Evolutionary conservation across 1,284 basidiomycete species (phyloP).

Genomic region (Pseudozyma thailandica): DNA sequence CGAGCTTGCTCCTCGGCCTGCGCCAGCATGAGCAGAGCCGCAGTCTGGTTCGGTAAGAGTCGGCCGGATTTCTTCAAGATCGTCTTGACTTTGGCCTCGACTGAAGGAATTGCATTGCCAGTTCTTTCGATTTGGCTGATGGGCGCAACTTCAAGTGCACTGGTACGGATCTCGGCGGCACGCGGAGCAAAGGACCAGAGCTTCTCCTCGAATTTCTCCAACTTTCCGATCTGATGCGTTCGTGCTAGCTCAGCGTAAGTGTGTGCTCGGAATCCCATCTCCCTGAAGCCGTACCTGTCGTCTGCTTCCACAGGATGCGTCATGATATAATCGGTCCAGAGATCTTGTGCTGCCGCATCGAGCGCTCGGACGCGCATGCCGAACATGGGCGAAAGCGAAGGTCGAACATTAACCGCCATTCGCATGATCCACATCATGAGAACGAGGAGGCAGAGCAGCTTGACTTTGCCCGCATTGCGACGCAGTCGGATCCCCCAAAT

Average conservation of each 20-base stretch:
- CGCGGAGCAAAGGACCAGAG: conserved; percentile 34
- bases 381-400: conserved; percentile 38
- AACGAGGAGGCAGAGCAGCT: conserved; percentile 15
- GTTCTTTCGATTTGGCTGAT: background rate
- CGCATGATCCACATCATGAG: conserved; percentile 22
- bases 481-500: conserved; percentile 3
- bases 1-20: conserved; percentile 14
- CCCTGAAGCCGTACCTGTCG: conserved; percentile 39
- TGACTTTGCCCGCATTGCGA: conserved; percentile 11
- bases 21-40: conserved; percentile 9
- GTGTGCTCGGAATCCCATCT: conserved; percentile 47
- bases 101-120: background rate
- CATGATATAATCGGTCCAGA: conserved; percentile 38
- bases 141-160: conserved; percentile 13
- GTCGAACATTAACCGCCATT: conserved; percentile 9
- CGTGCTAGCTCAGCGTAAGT: conserved; percentile 36
- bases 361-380: conserved; percentile 25
- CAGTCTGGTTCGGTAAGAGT: conserved; percentile 12
- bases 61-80: conserved; percentile 16
- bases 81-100: conserved; percentile 19
- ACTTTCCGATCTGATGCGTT: conserved; percentile 21
- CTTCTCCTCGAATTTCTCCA: conserved; percentile 30
- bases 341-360: conserved; percentile 31
- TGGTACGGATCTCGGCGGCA: conserved; percentile 26
- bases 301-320: conserved; percentile 43